Conservation (phyloP, 768 basidiomycete genomes). For the Rhodotorula taiwanensis region DNA sequence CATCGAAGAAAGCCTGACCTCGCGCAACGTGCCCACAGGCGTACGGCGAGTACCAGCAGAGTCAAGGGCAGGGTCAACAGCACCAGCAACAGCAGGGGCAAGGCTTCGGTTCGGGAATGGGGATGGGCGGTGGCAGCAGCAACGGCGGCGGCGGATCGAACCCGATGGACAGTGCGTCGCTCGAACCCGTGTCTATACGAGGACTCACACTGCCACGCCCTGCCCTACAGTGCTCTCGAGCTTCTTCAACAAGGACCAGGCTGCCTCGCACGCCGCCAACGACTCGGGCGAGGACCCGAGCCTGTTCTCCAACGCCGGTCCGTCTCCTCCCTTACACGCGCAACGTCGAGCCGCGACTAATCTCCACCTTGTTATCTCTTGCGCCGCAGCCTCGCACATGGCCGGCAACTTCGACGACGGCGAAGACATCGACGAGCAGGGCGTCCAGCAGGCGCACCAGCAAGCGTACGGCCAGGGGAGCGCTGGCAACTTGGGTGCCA, state of each 20-base stretch:
- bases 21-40: neutral
- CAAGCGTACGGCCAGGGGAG: constrained; percentile 18
- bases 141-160: neutral
- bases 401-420: constrained; percentile 2
- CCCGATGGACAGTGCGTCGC: neutral
- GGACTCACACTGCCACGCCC: neutral
- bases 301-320: constrained; percentile 17
- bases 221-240: neutral
- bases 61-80: neutral
- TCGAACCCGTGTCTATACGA: neutral
- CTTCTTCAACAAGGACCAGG: constrained; percentile 6
- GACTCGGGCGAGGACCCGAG: constrained; percentile 8
- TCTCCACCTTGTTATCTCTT: too few species aligned
- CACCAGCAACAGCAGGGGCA: constrained; percentile 11
- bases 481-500: constrained; percentile 1
- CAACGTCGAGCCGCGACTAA: neutral
- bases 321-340: neutral
- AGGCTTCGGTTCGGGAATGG: too few species aligned
- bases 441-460: constrained; percentile 23
- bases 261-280: constrained; percentile 15
- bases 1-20: neutral
- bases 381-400: constrained; percentile 19
- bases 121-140: neutral
- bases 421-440: constrained; percentile 29
- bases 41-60: constrained; percentile 14